phyloP scores from a whole-genome alignment of 2,329 filamentous ascomycete species.

The Sporothrix curviconia region DNA sequence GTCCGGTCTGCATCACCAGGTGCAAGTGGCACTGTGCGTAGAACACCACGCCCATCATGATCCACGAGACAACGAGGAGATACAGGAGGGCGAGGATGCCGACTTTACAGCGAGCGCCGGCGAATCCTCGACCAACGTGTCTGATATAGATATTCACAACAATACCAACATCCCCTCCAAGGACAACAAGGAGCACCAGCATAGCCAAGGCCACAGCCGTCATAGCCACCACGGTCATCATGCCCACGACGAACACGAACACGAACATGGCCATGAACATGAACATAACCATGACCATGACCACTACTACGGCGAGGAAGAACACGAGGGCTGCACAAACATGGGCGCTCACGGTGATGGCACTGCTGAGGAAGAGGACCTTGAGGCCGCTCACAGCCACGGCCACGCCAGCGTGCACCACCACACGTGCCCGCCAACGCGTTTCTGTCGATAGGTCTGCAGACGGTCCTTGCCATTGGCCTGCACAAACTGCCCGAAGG shows the following conservation, averaged over 20 bases:
- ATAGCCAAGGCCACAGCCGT: constrained; percentile 3
- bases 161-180: neutral
- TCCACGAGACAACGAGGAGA: constrained; percentile 27
- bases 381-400: neutral
- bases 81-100: constrained; percentile 22
- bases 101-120: neutral
- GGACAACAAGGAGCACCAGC: neutral
- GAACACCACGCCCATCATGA: neutral
- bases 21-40: neutral
- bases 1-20: neutral
- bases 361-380: constrained; percentile 20
- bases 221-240: constrained; percentile 8
- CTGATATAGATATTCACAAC: constrained; percentile 22
- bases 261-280: too few species aligned
- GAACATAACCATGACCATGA: neutral
- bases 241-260: neutral
- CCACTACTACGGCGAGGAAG: constrained; percentile 19
- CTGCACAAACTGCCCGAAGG: constrained; percentile 90
- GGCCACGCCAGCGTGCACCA: constrained; percentile 55
- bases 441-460: constrained; percentile 89
- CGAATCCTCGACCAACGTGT: constrained; percentile 4
- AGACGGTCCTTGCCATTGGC: constrained; percentile 91
- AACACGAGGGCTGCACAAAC: too few species aligned
- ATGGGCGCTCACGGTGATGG: too few species aligned
- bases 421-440: constrained; percentile 93